Evolutionary conservation across 2,329 filamentous ascomycete genomes (phyloP).

Genomic region (Pseudogymnoascus sp.): DNA sequence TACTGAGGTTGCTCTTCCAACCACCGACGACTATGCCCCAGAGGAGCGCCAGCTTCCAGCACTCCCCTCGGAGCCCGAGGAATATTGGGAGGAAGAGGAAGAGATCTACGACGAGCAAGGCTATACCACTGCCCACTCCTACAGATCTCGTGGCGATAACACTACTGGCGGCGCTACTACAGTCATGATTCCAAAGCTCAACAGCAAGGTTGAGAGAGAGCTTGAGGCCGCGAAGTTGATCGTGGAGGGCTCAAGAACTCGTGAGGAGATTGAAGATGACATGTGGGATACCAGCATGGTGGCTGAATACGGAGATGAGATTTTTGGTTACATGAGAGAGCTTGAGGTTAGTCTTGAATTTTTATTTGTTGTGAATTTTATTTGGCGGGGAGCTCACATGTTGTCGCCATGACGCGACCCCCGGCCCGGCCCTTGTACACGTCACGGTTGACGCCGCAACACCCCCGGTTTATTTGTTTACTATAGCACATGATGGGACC

Average conservation of each 20-base stretch:
- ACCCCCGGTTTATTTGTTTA: conserved; percentile 16
- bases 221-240: conserved; percentile 49
- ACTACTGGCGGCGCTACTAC: conserved; percentile 57
- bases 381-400: conserved; percentile 11
- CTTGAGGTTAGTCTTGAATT: conserved; percentile 61
- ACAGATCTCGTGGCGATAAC: conserved; percentile 67
- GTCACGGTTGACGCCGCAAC: conserved; percentile 17
- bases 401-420: conserved; percentile 12
- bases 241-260: conserved; percentile 33
- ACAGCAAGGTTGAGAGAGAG: conserved; percentile 62
- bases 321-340: conserved; percentile 83
- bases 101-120: conserved; percentile 59
- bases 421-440: conserved; percentile 11
- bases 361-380: conserved; percentile 11
- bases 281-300: conserved; percentile 95
- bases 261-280: conserved; percentile 80
- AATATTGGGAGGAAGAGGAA: conserved; percentile 73
- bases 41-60: conserved; percentile 14
- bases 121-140: conserved; percentile 69
- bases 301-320: conserved; percentile 90
- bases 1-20: background rate
- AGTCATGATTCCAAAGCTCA: conserved; percentile 66
- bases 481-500: conserved; percentile 17
- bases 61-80: conserved; percentile 48
- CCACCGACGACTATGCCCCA: background rate